phyloP scores from a whole-genome alignment of 2,329 filamentous ascomycete genomes.

The Zymoseptoria brevis region DNA sequence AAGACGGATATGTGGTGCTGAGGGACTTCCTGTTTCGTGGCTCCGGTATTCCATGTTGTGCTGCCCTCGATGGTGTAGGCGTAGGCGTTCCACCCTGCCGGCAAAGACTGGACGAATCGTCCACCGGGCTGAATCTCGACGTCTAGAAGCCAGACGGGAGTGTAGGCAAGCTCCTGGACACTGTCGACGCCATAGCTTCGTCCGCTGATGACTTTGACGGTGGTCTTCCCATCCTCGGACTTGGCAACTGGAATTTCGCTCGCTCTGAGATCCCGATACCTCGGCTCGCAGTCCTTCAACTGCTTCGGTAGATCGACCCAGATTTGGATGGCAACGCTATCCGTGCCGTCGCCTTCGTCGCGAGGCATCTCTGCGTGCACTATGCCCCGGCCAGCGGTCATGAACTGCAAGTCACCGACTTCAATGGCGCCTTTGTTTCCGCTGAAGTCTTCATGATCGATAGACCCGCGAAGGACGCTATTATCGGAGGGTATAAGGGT shows the following conservation, averaged over 20 bases:
- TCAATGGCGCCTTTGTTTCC: conserved; percentile 77
- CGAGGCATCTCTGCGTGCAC: conserved; percentile 94
- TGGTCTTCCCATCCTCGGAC: conserved; percentile 63
- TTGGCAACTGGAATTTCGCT: conserved; percentile 70
- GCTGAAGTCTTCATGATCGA: conserved; percentile 89
- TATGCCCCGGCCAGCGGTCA: conserved; percentile 88
- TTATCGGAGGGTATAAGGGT: too few species aligned
- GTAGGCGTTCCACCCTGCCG: conserved; percentile 81
- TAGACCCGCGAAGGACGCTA: conserved; percentile 63
- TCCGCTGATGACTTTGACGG: conserved; percentile 84
- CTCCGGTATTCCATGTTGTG: conserved; percentile 52
- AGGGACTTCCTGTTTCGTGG: conserved; percentile 46
- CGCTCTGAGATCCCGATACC: conserved; percentile 78
- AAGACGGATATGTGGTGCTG: conserved; percentile 88
- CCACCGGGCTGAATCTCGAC: conserved; percentile 73
- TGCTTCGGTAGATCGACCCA: conserved; percentile 85
- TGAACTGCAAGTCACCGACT: conserved; percentile 90
- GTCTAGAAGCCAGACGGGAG: conserved; percentile 93
- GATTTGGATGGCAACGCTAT: conserved; percentile 83
- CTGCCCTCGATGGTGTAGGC: conserved; percentile 74
- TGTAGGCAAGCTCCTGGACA: conserved; percentile 86
- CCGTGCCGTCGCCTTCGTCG: conserved; percentile 63
- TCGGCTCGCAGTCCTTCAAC: conserved; percentile 81
- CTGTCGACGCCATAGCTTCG: conserved; percentile 76
- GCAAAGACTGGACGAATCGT: conserved; percentile 64